These are phyloP conservation scores for Sugiyamaella sp. DNA, from an alignment of 1,139 yeast genomes.

Conservation along the genomic window DNA sequence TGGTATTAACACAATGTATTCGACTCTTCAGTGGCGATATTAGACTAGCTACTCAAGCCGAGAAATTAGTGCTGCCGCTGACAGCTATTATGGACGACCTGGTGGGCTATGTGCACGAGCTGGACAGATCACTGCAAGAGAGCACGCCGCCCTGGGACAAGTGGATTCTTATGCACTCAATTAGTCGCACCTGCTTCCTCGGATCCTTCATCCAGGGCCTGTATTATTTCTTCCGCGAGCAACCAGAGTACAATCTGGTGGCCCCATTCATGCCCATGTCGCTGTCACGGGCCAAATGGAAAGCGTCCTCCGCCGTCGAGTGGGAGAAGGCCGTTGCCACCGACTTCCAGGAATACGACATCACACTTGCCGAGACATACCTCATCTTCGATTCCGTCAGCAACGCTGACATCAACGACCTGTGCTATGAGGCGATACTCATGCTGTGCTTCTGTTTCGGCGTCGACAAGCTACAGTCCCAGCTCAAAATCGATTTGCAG, in stretches of 20 bases:
- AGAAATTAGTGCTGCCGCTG: slow-evolving; percentile 11
- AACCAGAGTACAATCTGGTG: slow-evolving; percentile 12
- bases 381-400: background rate
- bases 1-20: slow-evolving; percentile 21
- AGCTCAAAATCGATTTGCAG: background rate
- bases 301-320: slow-evolving; percentile 8
- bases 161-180: slow-evolving; percentile 23
- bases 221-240: slow-evolving; percentile 19
- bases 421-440: slow-evolving; percentile 11
- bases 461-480: slow-evolving; percentile 5
- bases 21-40: slow-evolving; percentile 23
- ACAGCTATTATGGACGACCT: slow-evolving; percentile 24
- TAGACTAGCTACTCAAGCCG: slow-evolving; percentile 19
- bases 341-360: slow-evolving; percentile 13
- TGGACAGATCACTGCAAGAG: background rate
- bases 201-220: slow-evolving; percentile 15
- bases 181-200: slow-evolving; percentile 21
- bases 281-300: slow-evolving; percentile 11
- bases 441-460: slow-evolving; percentile 18
- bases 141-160: slow-evolving; percentile 12
- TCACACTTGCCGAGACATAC: slow-evolving; percentile 13
- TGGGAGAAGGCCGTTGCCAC: slow-evolving; percentile 7
- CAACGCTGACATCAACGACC: background rate
- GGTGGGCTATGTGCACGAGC: slow-evolving; percentile 15
- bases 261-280: slow-evolving; percentile 21